phyloP scores from a whole-genome alignment of 495 filamentous ascomycete species.

The Penicillium atrosanguineum region DNA sequence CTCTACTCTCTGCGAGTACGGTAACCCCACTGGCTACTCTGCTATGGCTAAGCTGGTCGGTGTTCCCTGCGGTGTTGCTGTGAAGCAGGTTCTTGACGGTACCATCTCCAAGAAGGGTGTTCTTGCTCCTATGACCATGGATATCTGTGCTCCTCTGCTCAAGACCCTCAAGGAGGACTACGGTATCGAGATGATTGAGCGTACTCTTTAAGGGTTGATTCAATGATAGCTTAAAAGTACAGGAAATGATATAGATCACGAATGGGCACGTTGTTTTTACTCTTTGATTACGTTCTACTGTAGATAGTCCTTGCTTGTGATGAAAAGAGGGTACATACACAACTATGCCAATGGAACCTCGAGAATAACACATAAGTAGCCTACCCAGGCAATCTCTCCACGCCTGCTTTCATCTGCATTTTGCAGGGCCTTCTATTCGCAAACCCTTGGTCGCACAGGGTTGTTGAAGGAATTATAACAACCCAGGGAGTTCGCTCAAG shows the following conservation, averaged over 20 bases:
- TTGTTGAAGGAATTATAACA: no score
- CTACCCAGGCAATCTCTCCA: no score
- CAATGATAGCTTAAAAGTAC: slow-evolving; percentile 15
- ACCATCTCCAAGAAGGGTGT: slow-evolving; percentile 75
- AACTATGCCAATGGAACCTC: no score
- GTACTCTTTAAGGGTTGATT: slow-evolving; percentile 34
- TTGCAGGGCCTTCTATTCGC: no score
- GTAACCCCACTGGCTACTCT: slow-evolving; percentile 75
- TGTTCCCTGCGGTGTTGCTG: slow-evolving; percentile 59
- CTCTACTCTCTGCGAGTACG: slow-evolving; percentile 83
- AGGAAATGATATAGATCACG: slow-evolving; percentile 16
- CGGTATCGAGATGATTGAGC: slow-evolving; percentile 34
- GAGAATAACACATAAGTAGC: no score
- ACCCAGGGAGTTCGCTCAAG: no score
- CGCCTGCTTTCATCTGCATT: no score
- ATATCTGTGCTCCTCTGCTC: slow-evolving; percentile 66
- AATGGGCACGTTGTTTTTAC: slow-evolving; percentile 1
- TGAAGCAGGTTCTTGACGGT: slow-evolving; percentile 81
- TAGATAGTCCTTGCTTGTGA: background rate
- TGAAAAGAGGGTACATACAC: no score
- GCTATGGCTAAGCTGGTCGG: slow-evolving; percentile 89
- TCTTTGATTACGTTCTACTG: background rate
- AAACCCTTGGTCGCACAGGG: no score
- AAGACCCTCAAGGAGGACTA: slow-evolving; percentile 53
- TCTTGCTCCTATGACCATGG: slow-evolving; percentile 73